Base-by-base conservation (phyloP, 495 filamentous ascomycete species). In the Parathielavia appendiculata region DNA sequence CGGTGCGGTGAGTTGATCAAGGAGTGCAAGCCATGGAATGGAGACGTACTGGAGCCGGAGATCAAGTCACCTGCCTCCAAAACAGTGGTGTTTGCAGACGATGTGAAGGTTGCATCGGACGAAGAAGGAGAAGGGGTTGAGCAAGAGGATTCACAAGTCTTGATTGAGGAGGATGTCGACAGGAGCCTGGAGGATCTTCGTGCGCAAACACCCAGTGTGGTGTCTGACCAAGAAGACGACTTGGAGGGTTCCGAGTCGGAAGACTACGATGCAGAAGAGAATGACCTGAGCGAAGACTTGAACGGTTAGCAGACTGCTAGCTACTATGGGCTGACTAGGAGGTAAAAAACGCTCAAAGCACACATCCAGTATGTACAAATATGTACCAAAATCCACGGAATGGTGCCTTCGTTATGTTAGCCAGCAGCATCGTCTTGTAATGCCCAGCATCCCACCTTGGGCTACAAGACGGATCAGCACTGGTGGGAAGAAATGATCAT, bases 11-110 rank as follows among this genome's bases (percentile, higher is more conserved):
- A 89, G 62, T 51, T 87, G 39, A 82, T 95, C 17, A 93, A 89
- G 69, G 87, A 95, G 69, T 97, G 93, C 71, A 86, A 86, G 63
- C 92, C 93, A 9, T 99, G 93, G 95, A 82, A 77, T 60, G 93
- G 93, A 2, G 95, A 96, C 71, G 87, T 97, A 2, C 65, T 92
- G 35, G 72, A 75, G 60, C 79, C 83, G 43, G 81, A 83, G 44
- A 62, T 71, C 2, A 79, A 79, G 20, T 71, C 80, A 34, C 72
- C 78, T 11, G 76, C 71, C 7, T 73, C 78, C 7, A 91, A 89
- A 66, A 81, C 78, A 40, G 88, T 91, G 35, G 86, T 86, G 14
- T 91, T 90, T 67, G 78, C 81, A 16, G 81, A 86, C 22, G 80
- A 85, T 22, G 75, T 75, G 9, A 66, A 70, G 51, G 57, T 62